Conservation (phyloP, 345 rosid genomes). For the Sonneratia alba region DNA sequence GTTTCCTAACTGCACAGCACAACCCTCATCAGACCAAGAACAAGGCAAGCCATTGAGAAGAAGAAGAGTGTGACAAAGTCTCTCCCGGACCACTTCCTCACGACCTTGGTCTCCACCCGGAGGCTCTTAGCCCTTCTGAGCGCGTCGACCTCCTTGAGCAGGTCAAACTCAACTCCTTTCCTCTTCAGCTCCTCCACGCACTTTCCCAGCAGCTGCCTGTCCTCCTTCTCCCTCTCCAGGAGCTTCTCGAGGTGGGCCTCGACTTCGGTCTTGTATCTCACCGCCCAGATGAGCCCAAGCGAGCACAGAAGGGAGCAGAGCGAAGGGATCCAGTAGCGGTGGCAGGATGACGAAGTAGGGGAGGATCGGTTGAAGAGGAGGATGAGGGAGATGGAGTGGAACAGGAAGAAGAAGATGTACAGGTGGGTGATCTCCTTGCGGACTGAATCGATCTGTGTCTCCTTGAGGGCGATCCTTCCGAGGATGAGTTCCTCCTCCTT, state of each 20-base stretch:
- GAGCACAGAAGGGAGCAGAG: constrained; percentile 63
- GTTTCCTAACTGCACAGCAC: constrained; percentile 47
- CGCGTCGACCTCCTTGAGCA: constrained; percentile 89
- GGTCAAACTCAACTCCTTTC: constrained; percentile 85
- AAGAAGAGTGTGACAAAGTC: constrained; percentile 73
- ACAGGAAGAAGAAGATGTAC: constrained; percentile 79
- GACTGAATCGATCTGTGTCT: constrained; percentile 68
- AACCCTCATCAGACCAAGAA: constrained; percentile 63
- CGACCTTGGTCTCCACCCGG: constrained; percentile 54
- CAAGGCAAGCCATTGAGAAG: constrained; percentile 63
- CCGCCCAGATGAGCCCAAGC: constrained; percentile 73
- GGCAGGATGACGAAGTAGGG: constrained; percentile 25
- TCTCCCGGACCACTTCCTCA: constrained; percentile 74
- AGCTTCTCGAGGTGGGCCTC: constrained; percentile 72
- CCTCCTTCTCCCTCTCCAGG: constrained; percentile 83
- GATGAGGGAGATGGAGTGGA: constrained; percentile 63
- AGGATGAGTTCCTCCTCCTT: constrained; percentile 86
- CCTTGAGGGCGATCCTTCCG: constrained; percentile 61
- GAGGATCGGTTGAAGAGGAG: constrained; percentile 66
- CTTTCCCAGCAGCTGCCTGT: constrained; percentile 57
- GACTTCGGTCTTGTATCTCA: constrained; percentile 67
- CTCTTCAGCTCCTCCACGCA: constrained; percentile 89
- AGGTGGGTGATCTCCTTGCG: constrained; percentile 69
- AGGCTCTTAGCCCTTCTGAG: constrained; percentile 89
- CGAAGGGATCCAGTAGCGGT: constrained; percentile 78